A percentile compares a stretch with the other conserved stretches of the same genome.
phyloP scores from a whole-genome alignment of 352 stramenopile species.

The Stramenopiles sp. region DNA sequence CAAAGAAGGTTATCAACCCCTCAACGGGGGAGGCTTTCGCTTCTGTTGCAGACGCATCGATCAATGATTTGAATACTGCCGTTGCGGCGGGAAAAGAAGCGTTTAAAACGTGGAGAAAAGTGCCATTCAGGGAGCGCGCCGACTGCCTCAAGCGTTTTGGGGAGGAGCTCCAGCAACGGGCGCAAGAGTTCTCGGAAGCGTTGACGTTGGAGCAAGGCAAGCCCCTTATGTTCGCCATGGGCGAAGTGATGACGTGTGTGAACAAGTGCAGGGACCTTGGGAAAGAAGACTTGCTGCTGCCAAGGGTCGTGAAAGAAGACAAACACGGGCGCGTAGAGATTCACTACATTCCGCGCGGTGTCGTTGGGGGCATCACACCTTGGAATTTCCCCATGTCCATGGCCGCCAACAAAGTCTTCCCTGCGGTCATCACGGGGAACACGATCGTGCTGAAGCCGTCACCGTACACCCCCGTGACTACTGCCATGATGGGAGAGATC shows the following conservation, averaged over 20 bases:
- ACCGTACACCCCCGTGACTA: slow-evolving; percentile 22
- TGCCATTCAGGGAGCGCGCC: neutral
- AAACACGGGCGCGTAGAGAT: slow-evolving; percentile 4
- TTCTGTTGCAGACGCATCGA: neutral
- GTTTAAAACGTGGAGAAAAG: neutral
- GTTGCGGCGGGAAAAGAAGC: neutral
- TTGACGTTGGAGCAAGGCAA: slow-evolving; percentile 5
- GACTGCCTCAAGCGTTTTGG: neutral
- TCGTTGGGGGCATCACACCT: slow-evolving; percentile 20
- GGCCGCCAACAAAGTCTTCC: slow-evolving; percentile 25
- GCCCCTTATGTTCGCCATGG: neutral
- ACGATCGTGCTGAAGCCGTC: slow-evolving; percentile 27
- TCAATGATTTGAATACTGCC: neutral
- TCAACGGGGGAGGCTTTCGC: neutral
- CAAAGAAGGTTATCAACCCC: neutral
- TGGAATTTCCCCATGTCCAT: slow-evolving; percentile 27
- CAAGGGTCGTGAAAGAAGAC: neutral
- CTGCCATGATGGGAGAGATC: slow-evolving; percentile 26
- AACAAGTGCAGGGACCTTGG: neutral
- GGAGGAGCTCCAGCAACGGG: neutral
- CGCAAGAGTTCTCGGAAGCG: neutral
- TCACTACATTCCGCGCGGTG: slow-evolving; percentile 19
- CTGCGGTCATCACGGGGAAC: slow-evolving; percentile 26
- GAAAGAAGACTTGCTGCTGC: neutral
- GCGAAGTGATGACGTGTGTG: neutral